Base-by-base conservation (phyloP, 306 rosid genomes). In the Begonia peltatifolia region DNA sequence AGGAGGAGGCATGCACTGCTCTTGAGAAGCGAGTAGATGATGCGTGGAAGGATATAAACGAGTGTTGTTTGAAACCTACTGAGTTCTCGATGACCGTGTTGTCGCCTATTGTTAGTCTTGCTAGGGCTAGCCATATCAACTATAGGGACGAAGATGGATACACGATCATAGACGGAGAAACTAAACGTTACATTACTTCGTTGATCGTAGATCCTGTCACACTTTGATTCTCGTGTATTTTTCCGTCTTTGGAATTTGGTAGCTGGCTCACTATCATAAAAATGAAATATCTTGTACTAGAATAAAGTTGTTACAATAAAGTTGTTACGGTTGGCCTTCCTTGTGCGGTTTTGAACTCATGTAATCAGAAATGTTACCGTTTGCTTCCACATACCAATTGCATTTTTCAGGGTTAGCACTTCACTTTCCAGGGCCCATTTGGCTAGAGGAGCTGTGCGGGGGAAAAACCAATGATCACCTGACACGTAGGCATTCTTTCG, bases 41-140 rank as follows among this genome's bases (percentile, higher is more conserved):
- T 15, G 52, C 57, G 0, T 79, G 74, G 87, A 71, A 66, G 71
- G 72, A 59, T 36, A 69, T 74, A 25, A 76, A 76, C 36, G 77
- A 74, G 51, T 74, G 58, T 49, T 76, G 66, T 5, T 42, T 69
- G 2, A 17, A 53, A 48, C 53, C 42, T 56, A 17, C 53, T 2
- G 2, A 0, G 9, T 55, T 74, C 5, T 72, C 88, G 14, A 73
- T 15, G 49, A 11, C 46, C 2, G 52, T 75, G 53, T 61, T 77
- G 3, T 68, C 55, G 14, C 48, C 53, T 9, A 43, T 76, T 13
- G 15, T 71, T 11, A 81, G 76, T 55, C 46, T 81, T 17, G 18
- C 79, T 3, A 54, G 74, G 3, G 50, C 68, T 3, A 2, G 41
- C 8, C 75, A 79, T 53, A 14, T 70, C 23, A 16, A 60, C 0